These are phyloP conservation scores for Trypanosomatidae sp. DNA, from an alignment of 208 protist genomes.

Conservation along the genomic window DNA sequence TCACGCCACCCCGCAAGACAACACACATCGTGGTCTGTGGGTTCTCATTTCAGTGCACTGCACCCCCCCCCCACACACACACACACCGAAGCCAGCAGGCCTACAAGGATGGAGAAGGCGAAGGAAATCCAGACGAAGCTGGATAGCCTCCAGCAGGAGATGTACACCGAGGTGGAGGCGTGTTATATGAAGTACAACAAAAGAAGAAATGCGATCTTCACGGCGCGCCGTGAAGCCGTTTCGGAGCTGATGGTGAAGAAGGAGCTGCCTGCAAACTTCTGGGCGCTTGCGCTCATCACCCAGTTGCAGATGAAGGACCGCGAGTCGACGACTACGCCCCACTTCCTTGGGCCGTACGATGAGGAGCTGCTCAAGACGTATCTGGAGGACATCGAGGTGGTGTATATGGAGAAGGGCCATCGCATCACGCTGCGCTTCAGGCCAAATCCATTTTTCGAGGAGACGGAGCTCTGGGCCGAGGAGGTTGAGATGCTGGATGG, in stretches of 20 bases:
- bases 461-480: conserved; percentile 74
- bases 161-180: conserved; percentile 45
- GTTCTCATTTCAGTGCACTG: background rate
- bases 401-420: conserved; percentile 42
- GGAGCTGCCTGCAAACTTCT: conserved; percentile 57
- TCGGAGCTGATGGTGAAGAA: conserved; percentile 42
- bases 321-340: conserved; percentile 32
- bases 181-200: conserved; percentile 37
- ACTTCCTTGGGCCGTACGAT: conserved; percentile 76
- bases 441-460: conserved; percentile 78
- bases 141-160: conserved; percentile 56
- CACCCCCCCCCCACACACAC: background rate
- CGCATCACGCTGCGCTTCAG: conserved; percentile 50
- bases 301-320: conserved; percentile 30
- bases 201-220: conserved; percentile 51
- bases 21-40: background rate
- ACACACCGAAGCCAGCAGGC: background rate
- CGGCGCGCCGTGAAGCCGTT: conserved; percentile 33
- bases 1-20: background rate
- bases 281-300: conserved; percentile 59
- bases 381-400: conserved; percentile 50
- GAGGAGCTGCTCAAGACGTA: conserved; percentile 53
- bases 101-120: conserved; percentile 25
- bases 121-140: conserved; percentile 55
- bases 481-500: conserved; percentile 11